These are phyloP conservation scores for Fusarium sp. DNA, from an alignment of 2,329 filamentous ascomycete species.

Conservation along the genomic window DNA sequence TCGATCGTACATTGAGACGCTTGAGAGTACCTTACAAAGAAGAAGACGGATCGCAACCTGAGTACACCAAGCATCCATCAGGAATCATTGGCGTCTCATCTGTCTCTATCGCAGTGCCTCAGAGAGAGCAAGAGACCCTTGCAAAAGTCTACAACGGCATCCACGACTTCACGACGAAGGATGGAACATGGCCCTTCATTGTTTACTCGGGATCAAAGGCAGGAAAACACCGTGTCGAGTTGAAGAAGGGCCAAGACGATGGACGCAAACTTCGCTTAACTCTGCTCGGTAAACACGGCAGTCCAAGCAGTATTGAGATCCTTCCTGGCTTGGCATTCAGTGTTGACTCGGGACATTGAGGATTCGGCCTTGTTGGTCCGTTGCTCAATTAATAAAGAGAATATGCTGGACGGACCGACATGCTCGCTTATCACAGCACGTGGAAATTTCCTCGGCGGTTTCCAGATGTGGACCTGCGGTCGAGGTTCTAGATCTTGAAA, in stretches of 20 bases:
- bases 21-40: slow-evolving; percentile 17
- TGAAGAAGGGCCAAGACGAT: not conserved
- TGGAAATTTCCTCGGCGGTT: not conserved
- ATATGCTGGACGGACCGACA: not conserved
- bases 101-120: not conserved
- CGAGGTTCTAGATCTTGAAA: not conserved
- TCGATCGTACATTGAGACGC: slow-evolving; percentile 17
- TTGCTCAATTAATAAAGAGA: not conserved
- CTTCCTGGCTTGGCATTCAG: slow-evolving; percentile 14
- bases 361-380: not conserved
- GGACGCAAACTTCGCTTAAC: not conserved
- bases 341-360: not conserved
- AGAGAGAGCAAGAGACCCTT: not conserved
- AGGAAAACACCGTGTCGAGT: slow-evolving; percentile 3
- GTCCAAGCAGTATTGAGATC: slow-evolving; percentile 8
- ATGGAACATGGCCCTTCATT: slow-evolving; percentile 3
- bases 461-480: not conserved
- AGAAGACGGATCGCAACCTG: not conserved
- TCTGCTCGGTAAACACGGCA: not conserved
- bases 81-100: slow-evolving; percentile 1
- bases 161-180: not conserved
- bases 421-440: not conserved
- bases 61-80: slow-evolving; percentile 22
- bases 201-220: slow-evolving; percentile 18
- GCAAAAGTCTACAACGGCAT: slow-evolving; percentile 21